Evolutionary conservation across 192 early-diverging fungal genomes (phyloP).

Genomic region (Podila epicladia): DNA sequence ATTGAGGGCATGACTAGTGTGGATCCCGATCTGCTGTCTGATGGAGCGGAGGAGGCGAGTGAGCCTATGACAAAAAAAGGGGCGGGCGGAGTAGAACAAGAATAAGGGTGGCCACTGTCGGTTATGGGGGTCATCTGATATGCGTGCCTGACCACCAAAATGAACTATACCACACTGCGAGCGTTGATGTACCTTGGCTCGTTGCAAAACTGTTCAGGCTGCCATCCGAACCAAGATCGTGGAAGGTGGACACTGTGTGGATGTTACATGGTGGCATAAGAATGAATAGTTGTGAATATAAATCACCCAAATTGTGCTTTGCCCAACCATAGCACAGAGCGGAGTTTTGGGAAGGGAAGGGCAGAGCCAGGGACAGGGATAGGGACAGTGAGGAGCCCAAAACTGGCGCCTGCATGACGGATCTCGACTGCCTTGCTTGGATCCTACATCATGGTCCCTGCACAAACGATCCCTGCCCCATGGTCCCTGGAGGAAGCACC

Average conservation of each 20-base stretch:
- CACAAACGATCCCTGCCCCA: too few relatives aligned
- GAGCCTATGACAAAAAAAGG: conserved; percentile 7
- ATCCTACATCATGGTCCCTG: too few relatives aligned
- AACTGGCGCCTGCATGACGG: too few relatives aligned
- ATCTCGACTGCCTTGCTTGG: too few relatives aligned
- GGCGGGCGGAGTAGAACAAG: neutral
- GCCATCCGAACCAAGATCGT: conserved; percentile 19
- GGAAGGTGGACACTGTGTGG: conserved; percentile 15
- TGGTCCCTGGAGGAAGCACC: too few relatives aligned
- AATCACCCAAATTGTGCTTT: too few relatives aligned
- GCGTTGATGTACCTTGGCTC: conserved; percentile 27
- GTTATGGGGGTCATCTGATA: neutral
- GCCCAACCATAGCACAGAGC: too few relatives aligned
- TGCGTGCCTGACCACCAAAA: neutral
- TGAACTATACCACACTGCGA: neutral
- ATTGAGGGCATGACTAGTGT: neutral
- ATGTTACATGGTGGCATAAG: neutral
- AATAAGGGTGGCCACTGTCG: neutral
- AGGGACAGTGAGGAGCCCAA: neutral
- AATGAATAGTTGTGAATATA: too few relatives aligned
- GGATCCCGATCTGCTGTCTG: conserved; percentile 14
- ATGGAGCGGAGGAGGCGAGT: conserved; percentile 1
- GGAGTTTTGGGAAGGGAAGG: neutral
- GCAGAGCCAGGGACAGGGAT: neutral
- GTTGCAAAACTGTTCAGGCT: conserved; percentile 11